Evolutionary conservation across 1,284 basidiomycete genomes (phyloP), one percentile per base, ranked within the genome.

Genomic region (Cutaneotrichosporon cyanovorans): DNA sequence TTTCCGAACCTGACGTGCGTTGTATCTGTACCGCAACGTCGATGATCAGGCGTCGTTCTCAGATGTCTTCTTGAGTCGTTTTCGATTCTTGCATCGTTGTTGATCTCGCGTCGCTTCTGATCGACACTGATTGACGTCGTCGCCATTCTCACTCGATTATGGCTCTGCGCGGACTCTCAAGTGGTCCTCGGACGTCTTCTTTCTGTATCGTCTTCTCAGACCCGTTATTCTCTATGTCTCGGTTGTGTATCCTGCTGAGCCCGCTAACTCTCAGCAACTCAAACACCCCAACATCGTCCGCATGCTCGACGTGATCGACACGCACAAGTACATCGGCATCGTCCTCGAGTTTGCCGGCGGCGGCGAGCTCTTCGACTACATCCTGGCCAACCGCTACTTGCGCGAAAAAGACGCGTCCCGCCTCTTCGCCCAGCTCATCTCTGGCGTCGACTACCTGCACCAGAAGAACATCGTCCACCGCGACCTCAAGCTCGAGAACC

Each of bases 321-420:
- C 95, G 2, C 93, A 97, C 76, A 96, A 96, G 73, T 98, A 97
- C 75, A 97, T 99, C 60, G 95, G 95, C 34, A 99, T 99, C 68
- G 95, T 99, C 56, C 81, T 99, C 57, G 95, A 98, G 72, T 98
- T 95, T 67, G 95, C 93, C 33, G 92, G 89, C 1, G 92, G 93
- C 43, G 95, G 95, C 45, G 95, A 98, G 73, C 81, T 99, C 16
- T 98, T 99, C 70, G 95, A 99, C 73, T 90, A 97, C 73, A 99
- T 99, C 68, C 81, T 98, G 40, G 93, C 93, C 20, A 95, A 97
- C 73, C 86, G 92, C 40, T 97, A 95, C 69, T 82, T 99, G 60
- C 85, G 87, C 59, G 95, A 98, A 72, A 83, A 82, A 57, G 92
- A 97, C 64, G 95, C 95, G 1, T 85, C 87, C 59, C 90, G 87